Conservation (phyloP, 2,329 filamentous ascomycete species). For the Fusarium citri region DNA sequence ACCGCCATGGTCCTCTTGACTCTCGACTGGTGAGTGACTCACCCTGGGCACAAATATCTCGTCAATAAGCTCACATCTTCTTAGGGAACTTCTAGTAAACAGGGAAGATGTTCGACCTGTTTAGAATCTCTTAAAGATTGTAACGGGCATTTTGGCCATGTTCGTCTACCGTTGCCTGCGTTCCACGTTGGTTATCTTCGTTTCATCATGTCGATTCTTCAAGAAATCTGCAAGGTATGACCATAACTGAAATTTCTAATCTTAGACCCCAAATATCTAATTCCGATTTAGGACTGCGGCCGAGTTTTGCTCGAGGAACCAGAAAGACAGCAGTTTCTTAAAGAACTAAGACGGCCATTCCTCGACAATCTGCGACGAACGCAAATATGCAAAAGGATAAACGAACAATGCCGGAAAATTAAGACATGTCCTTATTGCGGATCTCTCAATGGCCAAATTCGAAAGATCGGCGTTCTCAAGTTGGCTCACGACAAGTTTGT, state of each 20-base stretch:
- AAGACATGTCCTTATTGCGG: conserved; percentile 85
- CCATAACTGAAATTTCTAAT: background rate
- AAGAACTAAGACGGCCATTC: conserved; percentile 80
- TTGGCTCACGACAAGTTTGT: conserved; percentile 94
- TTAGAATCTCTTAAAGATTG: conserved; percentile 83
- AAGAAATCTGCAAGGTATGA: conserved; percentile 88
- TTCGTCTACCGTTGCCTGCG: conserved; percentile 87
- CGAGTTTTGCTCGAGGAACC: conserved; percentile 83
- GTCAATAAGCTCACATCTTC: background rate
- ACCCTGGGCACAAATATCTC: background rate
- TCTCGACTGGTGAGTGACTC: conserved; percentile 70
- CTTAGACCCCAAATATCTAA: conserved; percentile 11
- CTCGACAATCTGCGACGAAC: conserved; percentile 88
- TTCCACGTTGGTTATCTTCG: conserved; percentile 98
- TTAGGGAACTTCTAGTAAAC: conserved; percentile 86
- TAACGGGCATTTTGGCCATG: conserved; percentile 95
- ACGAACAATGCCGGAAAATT: conserved; percentile 88
- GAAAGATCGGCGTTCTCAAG: conserved; percentile 92
- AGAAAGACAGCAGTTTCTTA: conserved; percentile 82
- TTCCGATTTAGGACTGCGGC: conserved; percentile 73
- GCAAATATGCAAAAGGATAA: conserved; percentile 88
- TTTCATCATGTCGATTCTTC: conserved; percentile 89
- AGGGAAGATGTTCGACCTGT: conserved; percentile 83
- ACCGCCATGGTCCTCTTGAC: conserved; percentile 87
- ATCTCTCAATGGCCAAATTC: conserved; percentile 88